Evolutionary conservation across 768 basidiomycete species (phyloP), one percentile per base, ranked within the genome.

Genomic region (Lentinula raphanica): DNA sequence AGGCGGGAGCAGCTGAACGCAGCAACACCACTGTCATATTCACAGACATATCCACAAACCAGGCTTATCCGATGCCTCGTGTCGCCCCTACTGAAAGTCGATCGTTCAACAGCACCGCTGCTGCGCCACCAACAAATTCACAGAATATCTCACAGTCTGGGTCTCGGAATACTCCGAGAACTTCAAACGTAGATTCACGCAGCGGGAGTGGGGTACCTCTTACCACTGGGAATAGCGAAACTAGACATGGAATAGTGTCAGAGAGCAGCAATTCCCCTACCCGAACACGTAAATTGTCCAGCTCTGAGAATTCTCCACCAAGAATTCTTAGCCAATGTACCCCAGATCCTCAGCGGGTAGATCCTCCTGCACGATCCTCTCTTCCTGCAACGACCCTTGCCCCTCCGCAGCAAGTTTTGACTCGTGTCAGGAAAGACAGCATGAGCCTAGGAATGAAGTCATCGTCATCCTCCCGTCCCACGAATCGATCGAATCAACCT

Each of bases 41-140:
- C 1, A 3, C 21, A 8, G 21, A 11, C 23, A 44, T 21, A 1
- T 44, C 42, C 23, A 21, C 21, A 15, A 53, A 28, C 35, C 51
- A 53, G 23, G 25, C 21, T 53, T 53, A 53, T 53, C 51, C 51
- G 51, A 53, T 53, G 51, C 51, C 51, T 53, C 51, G 19, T 53
- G 51, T 15, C 36, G 21, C n/a, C 27, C 35, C 31, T 12, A 50
- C 49, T 32, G 49, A 53, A 7, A 36, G n/a, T 53, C 51, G 51
- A 53, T 53, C 51, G 15, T 15, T 32, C 27, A 56, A 56, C 32
- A 45, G n/a, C 23, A 28, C 54, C 12, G 11, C 54, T 45, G 15
- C 13, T 13, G 8, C 40, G 31, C 23, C 23, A 21, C 2, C 28
- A 27, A 36, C 51, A 39, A 36, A 53, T 39, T 36, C 51, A 1